Base-by-base conservation (phyloP, 1,139 yeast species). In the Yamadazyma sp. region DNA sequence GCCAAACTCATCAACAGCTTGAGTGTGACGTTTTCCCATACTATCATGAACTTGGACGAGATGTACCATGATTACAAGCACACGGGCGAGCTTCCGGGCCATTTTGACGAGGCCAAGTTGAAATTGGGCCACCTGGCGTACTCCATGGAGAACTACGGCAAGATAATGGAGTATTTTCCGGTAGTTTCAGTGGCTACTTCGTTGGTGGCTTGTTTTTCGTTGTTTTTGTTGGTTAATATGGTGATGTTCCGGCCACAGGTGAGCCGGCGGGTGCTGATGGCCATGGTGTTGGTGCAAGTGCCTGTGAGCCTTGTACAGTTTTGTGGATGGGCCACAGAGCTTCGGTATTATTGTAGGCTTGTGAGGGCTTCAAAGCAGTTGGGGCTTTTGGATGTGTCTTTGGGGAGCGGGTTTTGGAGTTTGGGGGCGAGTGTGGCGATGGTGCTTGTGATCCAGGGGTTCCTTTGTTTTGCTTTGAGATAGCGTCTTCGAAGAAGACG, bases 1-100 rank as follows among this genome's bases (percentile, higher is more conserved):
- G 54, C 52, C 2, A 60, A 55, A 13, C 59, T 76, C 43, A 72
- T 78, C 2, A 57, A 62, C 16, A 62, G 74, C 10, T 61, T 78
- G 42, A 71, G 65, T 4, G 43, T 53, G 20, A 63, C 71, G 2
- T 71, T 67, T 44, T 61, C 53, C 4, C 44, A 47, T 31, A 47
- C 52, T 4, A 39, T 53, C 3, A 40, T 35, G 29, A 41, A 47
- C 21, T 33, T 54, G 14, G 49, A 52, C 32, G 46, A 42, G 13
- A 44, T 43, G 43, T 57, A 39, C 41, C 31, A 30, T 20, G 52
- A 47, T 29, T 46, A 26, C 15, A 45, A 43, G 15, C 46, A 33
- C 7, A 48, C 52, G 12, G 51, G 47, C 2, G 40, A 33, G 4
- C 41, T 39, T n/a, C 44, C 45, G 6, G 36, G 34, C 13, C 47